Conservation (phyloP, 139 green algal genomes). For the Nannochloris sp. region DNA sequence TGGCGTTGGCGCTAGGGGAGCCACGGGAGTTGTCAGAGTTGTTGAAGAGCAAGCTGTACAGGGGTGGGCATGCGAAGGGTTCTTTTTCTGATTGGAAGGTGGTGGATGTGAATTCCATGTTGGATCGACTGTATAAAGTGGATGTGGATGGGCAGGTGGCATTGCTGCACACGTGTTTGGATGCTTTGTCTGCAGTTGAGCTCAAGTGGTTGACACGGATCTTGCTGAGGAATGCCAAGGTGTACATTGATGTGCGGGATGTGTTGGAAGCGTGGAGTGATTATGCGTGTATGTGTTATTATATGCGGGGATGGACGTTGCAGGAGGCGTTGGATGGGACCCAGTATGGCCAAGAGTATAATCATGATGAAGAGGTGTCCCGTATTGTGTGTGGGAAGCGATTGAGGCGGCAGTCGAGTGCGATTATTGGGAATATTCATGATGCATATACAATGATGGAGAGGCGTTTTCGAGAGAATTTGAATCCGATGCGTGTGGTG, state of each 20-base stretch:
- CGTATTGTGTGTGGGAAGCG: no score
- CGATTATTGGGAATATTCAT: background rate
- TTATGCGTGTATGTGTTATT: slow-evolving; percentile 46
- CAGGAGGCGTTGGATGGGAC: slow-evolving; percentile 27
- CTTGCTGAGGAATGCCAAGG: slow-evolving; percentile 62
- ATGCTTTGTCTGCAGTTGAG: slow-evolving; percentile 34
- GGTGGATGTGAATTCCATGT: slow-evolving; percentile 37
- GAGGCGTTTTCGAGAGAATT: background rate
- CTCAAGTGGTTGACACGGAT: slow-evolving; percentile 64
- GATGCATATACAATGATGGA: slow-evolving; percentile 31
- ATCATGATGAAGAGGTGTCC: background rate
- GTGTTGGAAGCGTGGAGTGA: slow-evolving; percentile 57
- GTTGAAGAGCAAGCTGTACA: slow-evolving; percentile 4
- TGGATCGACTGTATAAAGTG: slow-evolving; percentile 41
- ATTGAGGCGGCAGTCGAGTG: no score
- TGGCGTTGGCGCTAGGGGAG: background rate
- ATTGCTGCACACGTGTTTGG: slow-evolving; percentile 12
- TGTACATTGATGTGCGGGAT: slow-evolving; percentile 30
- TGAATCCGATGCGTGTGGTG: slow-evolving; percentile 35
- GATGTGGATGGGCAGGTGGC: slow-evolving; percentile 20
- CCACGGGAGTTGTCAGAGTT: background rate
- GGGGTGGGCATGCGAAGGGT: background rate
- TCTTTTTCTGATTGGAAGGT: slow-evolving; percentile 30
- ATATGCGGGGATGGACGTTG: slow-evolving; percentile 8
- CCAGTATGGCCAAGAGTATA: slow-evolving; percentile 27